phyloP scores from a whole-genome alignment of 441 rosid species.

The Pelargonium citronellum region DNA sequence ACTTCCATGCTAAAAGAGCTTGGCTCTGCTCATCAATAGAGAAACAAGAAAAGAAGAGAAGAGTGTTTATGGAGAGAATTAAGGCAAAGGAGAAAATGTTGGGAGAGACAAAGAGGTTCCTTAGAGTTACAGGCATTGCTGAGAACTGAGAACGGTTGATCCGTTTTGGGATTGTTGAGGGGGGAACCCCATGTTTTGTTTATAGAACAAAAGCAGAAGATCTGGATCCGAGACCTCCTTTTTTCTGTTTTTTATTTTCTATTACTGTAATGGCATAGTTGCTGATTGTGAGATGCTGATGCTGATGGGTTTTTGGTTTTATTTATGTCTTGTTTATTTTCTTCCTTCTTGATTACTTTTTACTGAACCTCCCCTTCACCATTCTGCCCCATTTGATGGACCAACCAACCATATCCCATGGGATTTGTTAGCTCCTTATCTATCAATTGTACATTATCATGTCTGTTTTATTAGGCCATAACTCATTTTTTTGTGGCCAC shows the following conservation, averaged over 20 bases:
- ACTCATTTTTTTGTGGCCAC: background rate
- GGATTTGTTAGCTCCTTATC: too few species aligned
- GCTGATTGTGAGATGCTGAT: slow-evolving; percentile 28
- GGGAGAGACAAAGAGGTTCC: slow-evolving; percentile 27
- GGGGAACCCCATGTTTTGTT: slow-evolving; percentile 81
- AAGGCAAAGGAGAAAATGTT: too few species aligned
- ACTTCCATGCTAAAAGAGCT: slow-evolving; percentile 77
- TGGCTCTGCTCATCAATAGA: slow-evolving; percentile 63
- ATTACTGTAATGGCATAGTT: slow-evolving; percentile 18
- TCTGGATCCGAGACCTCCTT: slow-evolving; percentile 62
- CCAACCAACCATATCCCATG: too few species aligned
- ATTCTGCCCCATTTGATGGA: too few species aligned
- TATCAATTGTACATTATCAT: background rate
- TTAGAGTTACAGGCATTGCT: slow-evolving; percentile 56
- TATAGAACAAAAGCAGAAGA: slow-evolving; percentile 61
- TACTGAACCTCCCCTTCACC: too few species aligned
- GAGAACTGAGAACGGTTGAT: slow-evolving; percentile 22
- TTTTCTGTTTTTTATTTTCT: slow-evolving; percentile 8
- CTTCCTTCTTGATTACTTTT: too few species aligned
- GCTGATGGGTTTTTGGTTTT: slow-evolving; percentile 21
- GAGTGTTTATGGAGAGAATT: slow-evolving; percentile 32
- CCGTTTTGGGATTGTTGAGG: slow-evolving; percentile 88
- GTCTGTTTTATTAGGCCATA: slow-evolving; percentile 1
- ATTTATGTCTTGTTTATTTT: slow-evolving; percentile 1
- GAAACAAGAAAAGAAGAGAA: slow-evolving; percentile 38